Conservation (phyloP, 2,329 filamentous ascomycete genomes). For the Cephalotrichum gorgonifer region DNA sequence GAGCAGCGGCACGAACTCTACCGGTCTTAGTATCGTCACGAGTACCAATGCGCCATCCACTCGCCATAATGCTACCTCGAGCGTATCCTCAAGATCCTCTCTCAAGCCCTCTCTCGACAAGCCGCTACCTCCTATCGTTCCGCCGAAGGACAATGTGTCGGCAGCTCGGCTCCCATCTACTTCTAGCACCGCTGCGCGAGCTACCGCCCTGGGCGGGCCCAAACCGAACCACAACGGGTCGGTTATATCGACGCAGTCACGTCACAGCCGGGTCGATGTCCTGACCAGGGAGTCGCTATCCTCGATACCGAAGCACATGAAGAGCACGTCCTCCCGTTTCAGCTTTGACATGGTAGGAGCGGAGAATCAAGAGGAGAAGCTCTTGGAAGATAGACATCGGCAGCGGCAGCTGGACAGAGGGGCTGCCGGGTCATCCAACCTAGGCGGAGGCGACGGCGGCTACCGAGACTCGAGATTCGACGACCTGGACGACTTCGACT, state of each 20-base stretch:
- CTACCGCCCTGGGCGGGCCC: background rate
- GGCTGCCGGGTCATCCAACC: constrained; percentile 24
- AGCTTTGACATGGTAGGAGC: constrained; percentile 72
- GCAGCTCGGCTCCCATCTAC: background rate
- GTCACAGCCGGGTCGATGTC: constrained; percentile 38
- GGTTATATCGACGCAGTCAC: constrained; percentile 29
- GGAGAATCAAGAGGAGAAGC: constrained; percentile 56
- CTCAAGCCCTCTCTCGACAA: constrained; percentile 16
- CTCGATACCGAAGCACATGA: constrained; percentile 53
- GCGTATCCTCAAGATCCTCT: constrained; percentile 20
- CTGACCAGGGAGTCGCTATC: constrained; percentile 35
- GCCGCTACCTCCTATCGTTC: constrained; percentile 15
- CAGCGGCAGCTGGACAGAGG: constrained; percentile 55
- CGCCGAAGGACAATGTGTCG: constrained; percentile 4
- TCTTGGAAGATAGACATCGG: constrained; percentile 63
- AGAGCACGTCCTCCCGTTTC: constrained; percentile 69
- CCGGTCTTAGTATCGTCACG: background rate
- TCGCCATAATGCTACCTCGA: constrained; percentile 12
- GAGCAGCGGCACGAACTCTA: constrained; percentile 1
- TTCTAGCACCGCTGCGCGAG: background rate
- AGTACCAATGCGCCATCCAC: background rate
- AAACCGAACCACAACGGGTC: constrained; percentile 2
- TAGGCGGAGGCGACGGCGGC: constrained; percentile 4
- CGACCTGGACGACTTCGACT: constrained; percentile 54
- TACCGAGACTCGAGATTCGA: constrained; percentile 43